Percentiles rank a stretch among this genome's conserved stretches.
phyloP scores from a whole-genome alignment of 2,329 filamentous ascomycete species.

The Thelonectria blattea region DNA sequence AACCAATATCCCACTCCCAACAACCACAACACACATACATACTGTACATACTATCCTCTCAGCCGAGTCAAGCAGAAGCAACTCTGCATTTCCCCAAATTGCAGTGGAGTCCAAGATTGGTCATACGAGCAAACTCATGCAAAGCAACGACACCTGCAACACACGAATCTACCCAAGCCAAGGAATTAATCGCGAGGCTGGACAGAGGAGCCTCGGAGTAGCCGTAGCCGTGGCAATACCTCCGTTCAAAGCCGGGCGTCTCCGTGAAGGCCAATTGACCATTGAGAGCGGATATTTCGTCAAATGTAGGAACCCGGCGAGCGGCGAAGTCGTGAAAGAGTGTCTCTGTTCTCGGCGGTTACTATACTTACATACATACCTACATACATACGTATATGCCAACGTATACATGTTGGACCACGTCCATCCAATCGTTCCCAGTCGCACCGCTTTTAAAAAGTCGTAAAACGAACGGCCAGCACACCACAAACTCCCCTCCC shows the following conservation, averaged over 20 bases:
- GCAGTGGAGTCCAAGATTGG: background rate
- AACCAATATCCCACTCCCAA: no score
- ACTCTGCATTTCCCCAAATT: background rate
- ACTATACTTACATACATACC: no score
- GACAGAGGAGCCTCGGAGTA: no score
- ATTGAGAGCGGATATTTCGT: conserved; percentile 11
- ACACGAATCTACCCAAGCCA: background rate
- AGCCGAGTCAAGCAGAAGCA: background rate
- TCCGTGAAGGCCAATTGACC: conserved; percentile 8
- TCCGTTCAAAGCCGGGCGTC: conserved; percentile 1
- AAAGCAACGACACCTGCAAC: background rate
- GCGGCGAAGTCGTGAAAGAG: conserved; percentile 1
- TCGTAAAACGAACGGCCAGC: no score
- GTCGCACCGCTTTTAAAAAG: no score
- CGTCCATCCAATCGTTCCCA: no score
- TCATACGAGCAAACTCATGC: conserved; percentile 7
- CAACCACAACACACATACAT: no score
- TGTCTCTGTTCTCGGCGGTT: background rate
- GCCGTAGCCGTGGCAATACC: background rate
- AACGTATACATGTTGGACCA: no score
- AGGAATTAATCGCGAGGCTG: background rate
- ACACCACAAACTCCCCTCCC: no score
- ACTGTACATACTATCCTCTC: background rate
- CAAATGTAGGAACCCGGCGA: conserved; percentile 22
- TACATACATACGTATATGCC: no score